Conservation (phyloP, 2,329 filamentous ascomycete genomes). For the Aotearoamyces nothofagi region DNA sequence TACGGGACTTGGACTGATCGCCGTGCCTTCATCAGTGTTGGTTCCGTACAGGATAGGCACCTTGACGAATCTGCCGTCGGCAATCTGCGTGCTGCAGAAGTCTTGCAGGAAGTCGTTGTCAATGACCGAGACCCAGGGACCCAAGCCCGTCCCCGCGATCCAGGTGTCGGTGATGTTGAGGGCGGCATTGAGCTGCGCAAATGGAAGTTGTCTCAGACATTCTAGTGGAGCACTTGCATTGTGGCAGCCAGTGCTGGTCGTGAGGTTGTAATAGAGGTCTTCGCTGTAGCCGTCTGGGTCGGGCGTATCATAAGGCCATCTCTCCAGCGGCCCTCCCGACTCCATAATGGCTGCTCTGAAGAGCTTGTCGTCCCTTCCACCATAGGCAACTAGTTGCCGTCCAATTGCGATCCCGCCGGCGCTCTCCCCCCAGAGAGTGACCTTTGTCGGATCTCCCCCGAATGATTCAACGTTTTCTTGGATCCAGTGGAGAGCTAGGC, state of each 20-base stretch:
- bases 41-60: not conserved
- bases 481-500: slow-evolving; percentile 41
- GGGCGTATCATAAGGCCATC: too few species aligned
- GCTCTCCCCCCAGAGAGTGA: slow-evolving; percentile 30
- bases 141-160: not conserved
- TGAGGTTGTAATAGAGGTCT: slow-evolving; percentile 4
- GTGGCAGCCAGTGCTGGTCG: slow-evolving; percentile 3
- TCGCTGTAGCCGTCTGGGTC: too few species aligned
- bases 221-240: slow-evolving; percentile 2
- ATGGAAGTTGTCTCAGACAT: slow-evolving; percentile 9
- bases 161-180: slow-evolving; percentile 17
- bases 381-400: slow-evolving; percentile 37
- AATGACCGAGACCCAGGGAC: slow-evolving; percentile 10
- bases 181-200: slow-evolving; percentile 17
- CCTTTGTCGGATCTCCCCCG: slow-evolving; percentile 24
- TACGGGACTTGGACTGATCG: too few species aligned
- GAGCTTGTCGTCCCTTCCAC: slow-evolving; percentile 36
- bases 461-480: slow-evolving; percentile 34
- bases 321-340: slow-evolving; percentile 23
- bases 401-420: slow-evolving; percentile 30
- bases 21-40: not conserved
- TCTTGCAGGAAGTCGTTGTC: slow-evolving; percentile 21
- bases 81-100: too few species aligned
- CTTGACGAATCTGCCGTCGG: not conserved
- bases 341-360: slow-evolving; percentile 34